These are phyloP conservation scores for Puccinia coronata DNA, from an alignment of 1,284 basidiomycete genomes.

Conservation along the genomic window DNA sequence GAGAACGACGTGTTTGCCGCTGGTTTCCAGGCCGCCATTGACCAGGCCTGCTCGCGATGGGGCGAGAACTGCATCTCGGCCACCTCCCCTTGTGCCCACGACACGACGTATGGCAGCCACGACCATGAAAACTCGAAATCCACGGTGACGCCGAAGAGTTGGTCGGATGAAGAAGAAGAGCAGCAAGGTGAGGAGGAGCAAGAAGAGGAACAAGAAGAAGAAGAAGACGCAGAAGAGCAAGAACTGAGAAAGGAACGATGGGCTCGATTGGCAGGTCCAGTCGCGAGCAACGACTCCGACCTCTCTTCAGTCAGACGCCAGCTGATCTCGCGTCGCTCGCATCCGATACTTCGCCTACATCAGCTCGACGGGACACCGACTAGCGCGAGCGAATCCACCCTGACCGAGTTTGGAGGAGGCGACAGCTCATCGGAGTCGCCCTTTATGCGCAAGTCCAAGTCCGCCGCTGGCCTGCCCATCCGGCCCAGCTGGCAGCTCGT, in stretches of 20 bases:
- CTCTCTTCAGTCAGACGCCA: background rate
- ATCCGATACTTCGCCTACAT: background rate
- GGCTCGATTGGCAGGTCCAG: conserved; percentile 2
- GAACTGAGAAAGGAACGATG: background rate
- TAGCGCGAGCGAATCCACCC: background rate
- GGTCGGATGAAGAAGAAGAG: background rate
- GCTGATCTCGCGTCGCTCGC: background rate
- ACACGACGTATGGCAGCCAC: background rate
- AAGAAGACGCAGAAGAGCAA: background rate
- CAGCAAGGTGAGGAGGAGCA: background rate
- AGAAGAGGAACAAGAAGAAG: background rate
- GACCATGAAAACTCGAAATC: background rate
- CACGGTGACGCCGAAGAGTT: background rate
- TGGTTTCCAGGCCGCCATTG: conserved; percentile 16
- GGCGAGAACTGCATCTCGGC: background rate
- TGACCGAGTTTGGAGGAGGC: background rate
- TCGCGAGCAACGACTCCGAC: background rate
- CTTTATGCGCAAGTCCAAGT: conserved; percentile 7
- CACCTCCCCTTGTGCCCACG: background rate
- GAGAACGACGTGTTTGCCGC: conserved; percentile 38
- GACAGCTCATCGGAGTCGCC: background rate
- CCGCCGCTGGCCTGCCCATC: background rate
- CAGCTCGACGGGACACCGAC: background rate
- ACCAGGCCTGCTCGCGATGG: background rate
- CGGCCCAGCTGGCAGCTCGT: conserved; percentile 23